Evolutionary conservation across 768 basidiomycete genomes (phyloP).

Genomic region (Hydnum rufescens): DNA sequence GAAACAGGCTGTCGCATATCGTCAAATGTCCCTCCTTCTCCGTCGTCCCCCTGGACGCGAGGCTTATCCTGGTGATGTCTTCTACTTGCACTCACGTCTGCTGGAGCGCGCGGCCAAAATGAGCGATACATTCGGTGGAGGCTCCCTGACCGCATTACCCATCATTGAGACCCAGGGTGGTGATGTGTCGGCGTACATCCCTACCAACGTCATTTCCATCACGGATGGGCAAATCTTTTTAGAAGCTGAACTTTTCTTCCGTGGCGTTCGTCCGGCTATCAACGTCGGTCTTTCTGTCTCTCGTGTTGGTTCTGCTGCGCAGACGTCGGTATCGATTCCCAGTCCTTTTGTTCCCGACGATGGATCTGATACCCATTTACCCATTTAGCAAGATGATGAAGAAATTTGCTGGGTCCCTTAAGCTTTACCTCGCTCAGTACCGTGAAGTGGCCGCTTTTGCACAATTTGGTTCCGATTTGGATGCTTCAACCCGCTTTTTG

Average conservation of each 20-base stretch:
- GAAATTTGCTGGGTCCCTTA: conserved; percentile 99
- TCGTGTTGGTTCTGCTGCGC: conserved; percentile 98
- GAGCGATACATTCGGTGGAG: conserved; percentile 97
- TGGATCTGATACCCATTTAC: conserved; percentile 1
- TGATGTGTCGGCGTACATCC: conserved; percentile 99
- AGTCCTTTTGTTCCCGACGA: background rate
- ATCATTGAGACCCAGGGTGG: conserved; percentile 99
- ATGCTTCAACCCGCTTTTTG: conserved; percentile 97
- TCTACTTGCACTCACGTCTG: conserved; percentile 99
- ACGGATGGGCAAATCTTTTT: conserved; percentile 99
- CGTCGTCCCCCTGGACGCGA: conserved; percentile 99
- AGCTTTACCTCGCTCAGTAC: conserved; percentile 99
- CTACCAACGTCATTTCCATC: conserved; percentile 94
- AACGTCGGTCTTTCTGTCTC: conserved; percentile 99
- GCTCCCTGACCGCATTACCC: conserved; percentile 94
- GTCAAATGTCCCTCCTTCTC: conserved; percentile 99
- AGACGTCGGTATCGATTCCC: conserved; percentile 56
- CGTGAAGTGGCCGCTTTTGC: conserved; percentile 99
- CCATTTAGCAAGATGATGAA: conserved; percentile 84
- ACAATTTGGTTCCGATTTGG: conserved; percentile 99
- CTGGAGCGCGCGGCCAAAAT: conserved; percentile 99
- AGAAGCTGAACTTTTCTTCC: conserved; percentile 99
- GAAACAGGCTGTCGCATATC: conserved; percentile 99
- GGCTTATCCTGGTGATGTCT: conserved; percentile 98
- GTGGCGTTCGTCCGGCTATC: conserved; percentile 98